Evolutionary conservation across 129 eudicot genomes (phyloP).

Genomic region (Centaurea solstitialis): DNA sequence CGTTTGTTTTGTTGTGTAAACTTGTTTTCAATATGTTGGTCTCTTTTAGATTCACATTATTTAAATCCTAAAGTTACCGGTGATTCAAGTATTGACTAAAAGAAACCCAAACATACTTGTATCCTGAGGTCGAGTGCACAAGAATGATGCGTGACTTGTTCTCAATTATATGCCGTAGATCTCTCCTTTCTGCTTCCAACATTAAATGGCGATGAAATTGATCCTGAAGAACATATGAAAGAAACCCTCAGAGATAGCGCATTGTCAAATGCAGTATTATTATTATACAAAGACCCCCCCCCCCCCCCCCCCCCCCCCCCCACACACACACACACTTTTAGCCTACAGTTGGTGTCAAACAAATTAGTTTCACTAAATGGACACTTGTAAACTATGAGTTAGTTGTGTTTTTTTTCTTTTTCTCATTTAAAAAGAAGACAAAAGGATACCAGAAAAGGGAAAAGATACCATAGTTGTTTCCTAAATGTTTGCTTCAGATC

Average conservation of each 20-base stretch:
- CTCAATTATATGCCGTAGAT: conserved; percentile 80
- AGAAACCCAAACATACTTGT: conserved; percentile 59
- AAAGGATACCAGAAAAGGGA: too few species aligned
- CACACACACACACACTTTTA: neutral
- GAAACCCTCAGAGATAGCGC: neutral
- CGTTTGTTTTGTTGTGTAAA: neutral
- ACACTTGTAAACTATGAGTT: neutral
- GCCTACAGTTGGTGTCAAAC: neutral
- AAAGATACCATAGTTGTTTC: too few species aligned
- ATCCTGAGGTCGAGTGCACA: conserved; percentile 95
- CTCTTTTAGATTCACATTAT: too few species aligned
- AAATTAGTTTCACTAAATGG: neutral
- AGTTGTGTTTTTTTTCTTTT: neutral
- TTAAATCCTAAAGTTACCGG: neutral
- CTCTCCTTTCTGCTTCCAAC: conserved; percentile 94
- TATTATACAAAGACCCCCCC: too few species aligned
- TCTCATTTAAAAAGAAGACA: neutral
- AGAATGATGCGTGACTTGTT: conserved; percentile 92
- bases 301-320: too few species aligned
- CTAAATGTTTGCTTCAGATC: neutral
- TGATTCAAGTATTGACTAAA: neutral
- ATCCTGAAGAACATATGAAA: conserved; percentile 52
- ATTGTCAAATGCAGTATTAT: neutral
- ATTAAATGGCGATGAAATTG: conserved; percentile 88
- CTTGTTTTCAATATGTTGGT: neutral